These are phyloP conservation scores for Kalanchoe fedtschenkoi DNA, from an alignment of 164 flowering plant species.

Conservation along the genomic window DNA sequence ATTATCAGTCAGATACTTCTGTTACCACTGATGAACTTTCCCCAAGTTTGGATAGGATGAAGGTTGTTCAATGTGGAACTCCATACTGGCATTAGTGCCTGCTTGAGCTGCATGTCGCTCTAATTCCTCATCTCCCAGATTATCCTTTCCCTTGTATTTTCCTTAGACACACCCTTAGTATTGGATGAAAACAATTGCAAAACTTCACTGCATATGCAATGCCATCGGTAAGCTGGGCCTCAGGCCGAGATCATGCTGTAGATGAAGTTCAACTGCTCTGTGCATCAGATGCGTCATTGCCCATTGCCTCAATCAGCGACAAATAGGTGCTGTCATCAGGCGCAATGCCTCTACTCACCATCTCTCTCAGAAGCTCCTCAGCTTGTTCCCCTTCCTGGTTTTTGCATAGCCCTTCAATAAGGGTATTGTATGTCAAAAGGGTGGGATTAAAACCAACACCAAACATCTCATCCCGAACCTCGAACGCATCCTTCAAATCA, in stretches of 20 bases:
- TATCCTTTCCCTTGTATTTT: no score
- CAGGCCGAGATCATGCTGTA: neutral
- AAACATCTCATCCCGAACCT: constrained; percentile 70
- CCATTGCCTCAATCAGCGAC: constrained; percentile 52
- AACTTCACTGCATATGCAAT: no score
- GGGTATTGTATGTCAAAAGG: constrained; percentile 75
- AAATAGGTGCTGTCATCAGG: constrained; percentile 65
- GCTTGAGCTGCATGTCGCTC: no score
- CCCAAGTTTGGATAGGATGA: no score
- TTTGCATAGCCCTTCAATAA: constrained; percentile 64
- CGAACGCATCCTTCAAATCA: constrained; percentile 57
- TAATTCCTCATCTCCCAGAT: no score
- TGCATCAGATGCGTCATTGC: constrained; percentile 12
- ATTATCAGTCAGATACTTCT: no score
- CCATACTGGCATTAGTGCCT: no score
- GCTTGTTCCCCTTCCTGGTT: constrained; percentile 55
- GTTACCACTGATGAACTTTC: no score
- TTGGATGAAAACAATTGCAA: no score
- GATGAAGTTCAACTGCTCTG: constrained; percentile 10
- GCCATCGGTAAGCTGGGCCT: no score
- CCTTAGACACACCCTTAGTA: no score
- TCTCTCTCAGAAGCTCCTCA: constrained; percentile 62
- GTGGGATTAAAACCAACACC: constrained; percentile 71
- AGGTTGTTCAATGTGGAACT: no score
- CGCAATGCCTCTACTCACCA: constrained; percentile 67